Conservation (phyloP, 306 rosid genomes). For the Quercus suber region DNA sequence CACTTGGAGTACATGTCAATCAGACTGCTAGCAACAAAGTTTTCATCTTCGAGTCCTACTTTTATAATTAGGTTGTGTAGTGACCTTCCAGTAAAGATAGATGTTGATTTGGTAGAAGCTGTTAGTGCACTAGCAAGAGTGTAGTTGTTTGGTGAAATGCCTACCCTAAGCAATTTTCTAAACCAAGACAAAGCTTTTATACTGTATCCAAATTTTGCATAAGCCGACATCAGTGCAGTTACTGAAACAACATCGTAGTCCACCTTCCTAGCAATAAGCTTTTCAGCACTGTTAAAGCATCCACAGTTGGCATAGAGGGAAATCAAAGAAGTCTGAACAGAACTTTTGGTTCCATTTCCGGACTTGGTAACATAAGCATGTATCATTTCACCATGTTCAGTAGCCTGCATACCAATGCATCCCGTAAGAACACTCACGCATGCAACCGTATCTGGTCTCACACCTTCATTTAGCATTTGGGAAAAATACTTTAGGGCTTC, state of each 20-base stretch:
- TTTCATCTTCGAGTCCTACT: neutral
- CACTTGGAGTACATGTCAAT: constrained; percentile 2
- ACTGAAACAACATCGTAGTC: neutral
- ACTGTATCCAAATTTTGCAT: neutral
- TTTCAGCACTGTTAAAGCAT: neutral
- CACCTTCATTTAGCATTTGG: neutral
- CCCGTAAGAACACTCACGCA: neutral
- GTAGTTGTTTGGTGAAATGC: neutral
- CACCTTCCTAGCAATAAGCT: neutral
- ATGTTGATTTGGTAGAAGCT: neutral
- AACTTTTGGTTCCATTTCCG: neutral
- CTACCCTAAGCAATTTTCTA: neutral
- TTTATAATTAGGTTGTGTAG: neutral
- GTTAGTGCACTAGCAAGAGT: neutral
- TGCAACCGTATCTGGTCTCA: neutral
- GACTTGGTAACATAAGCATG: neutral
- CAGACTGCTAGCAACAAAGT: neutral
- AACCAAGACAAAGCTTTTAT: neutral
- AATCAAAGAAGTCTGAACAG: neutral
- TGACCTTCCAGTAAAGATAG: neutral
- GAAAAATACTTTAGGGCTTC: neutral
- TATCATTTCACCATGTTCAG: neutral
- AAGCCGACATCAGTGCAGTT: neutral
- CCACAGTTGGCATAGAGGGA: neutral
- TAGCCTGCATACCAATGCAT: neutral